Conservation (phyloP, 176 grass and related monocot species). For the Oryza glumipatula region DNA sequence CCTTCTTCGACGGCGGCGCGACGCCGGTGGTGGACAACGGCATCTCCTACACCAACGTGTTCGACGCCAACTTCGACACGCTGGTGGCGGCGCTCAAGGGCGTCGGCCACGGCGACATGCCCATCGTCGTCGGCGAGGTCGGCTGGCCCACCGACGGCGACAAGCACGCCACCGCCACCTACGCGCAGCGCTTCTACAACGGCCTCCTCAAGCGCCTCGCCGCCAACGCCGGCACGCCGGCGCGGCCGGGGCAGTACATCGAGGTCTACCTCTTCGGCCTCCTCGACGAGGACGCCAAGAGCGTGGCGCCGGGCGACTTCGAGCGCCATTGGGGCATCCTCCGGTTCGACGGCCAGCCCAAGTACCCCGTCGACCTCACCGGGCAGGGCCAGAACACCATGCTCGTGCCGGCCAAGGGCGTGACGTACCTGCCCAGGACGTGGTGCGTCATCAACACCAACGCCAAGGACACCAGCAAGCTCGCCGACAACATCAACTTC, state of each 20-base stretch:
- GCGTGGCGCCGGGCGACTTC: conserved; percentile 83
- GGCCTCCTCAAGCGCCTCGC: conserved; percentile 63
- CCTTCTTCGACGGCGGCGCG: conserved; percentile 78
- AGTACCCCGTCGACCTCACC: conserved; percentile 68
- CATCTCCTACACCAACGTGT: conserved; percentile 79
- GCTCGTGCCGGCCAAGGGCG: conserved; percentile 46
- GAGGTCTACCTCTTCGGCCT: conserved; percentile 86
- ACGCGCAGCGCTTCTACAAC: conserved; percentile 85
- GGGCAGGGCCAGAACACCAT: conserved; percentile 63
- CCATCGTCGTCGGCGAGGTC: conserved; percentile 88
- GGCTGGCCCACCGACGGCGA: conserved; percentile 95
- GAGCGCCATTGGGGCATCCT: conserved; percentile 97
- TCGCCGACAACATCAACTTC: conserved; percentile 63
- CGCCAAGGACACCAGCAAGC: conserved; percentile 43
- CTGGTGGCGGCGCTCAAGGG: conserved; percentile 70
- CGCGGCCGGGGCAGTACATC: conserved; percentile 78
- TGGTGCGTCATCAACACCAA: conserved; percentile 70
- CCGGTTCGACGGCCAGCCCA: conserved; percentile 82
- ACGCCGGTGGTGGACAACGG: conserved; percentile 55
- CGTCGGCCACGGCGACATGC: conserved; percentile 60
- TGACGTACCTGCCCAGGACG: conserved; percentile 43
- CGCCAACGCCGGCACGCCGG: conserved; percentile 66
- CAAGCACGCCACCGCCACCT: conserved; percentile 54
- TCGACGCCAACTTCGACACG: conserved; percentile 90
- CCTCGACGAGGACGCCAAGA: conserved; percentile 87